Evolutionary conservation across 495 filamentous ascomycete genomes (phyloP).

Genomic region (Parathielavia hyrcaniae): DNA sequence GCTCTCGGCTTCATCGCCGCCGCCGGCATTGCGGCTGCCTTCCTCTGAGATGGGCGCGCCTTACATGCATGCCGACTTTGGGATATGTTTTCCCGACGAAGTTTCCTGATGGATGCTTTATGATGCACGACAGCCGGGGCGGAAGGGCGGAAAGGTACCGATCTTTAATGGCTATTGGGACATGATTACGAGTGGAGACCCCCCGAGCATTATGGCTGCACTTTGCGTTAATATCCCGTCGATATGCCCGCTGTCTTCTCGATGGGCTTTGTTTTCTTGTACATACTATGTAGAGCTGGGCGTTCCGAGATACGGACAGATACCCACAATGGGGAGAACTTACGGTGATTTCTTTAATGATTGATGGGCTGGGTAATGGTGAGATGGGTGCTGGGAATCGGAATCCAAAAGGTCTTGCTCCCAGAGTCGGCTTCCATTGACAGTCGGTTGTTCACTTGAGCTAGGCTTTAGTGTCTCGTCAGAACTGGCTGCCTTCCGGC

Average conservation of each 20-base stretch:
- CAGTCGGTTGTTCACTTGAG: too few species aligned
- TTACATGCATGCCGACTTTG: background rate
- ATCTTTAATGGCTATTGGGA: conserved; percentile 29
- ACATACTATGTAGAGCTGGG: conserved; percentile 24
- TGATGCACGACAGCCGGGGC: conserved; percentile 14
- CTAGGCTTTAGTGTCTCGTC: too few species aligned
- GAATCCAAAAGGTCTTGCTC: background rate
- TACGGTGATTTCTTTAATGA: background rate
- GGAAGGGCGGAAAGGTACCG: conserved; percentile 21
- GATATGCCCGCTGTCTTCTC: conserved; percentile 18
- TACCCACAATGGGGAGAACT: conserved; percentile 22
- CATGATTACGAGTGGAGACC: conserved; percentile 14
- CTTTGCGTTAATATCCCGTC: conserved; percentile 24
- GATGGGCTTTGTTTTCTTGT: conserved; percentile 26
- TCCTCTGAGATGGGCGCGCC: conserved; percentile 24
- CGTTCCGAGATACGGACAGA: conserved; percentile 22
- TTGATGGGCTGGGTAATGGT: conserved; percentile 9
- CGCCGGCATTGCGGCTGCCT: conserved; percentile 32
- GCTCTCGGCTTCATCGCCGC: conserved; percentile 32
- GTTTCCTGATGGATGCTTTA: conserved; percentile 24
- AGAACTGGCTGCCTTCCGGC: too few species aligned
- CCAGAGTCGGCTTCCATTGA: too few species aligned
- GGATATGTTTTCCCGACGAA: conserved; percentile 8
- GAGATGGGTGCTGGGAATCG: background rate
- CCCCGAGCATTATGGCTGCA: conserved; percentile 17